These are phyloP conservation scores for Rhinocladiella similis DNA, from an alignment of 2,329 filamentous ascomycete species.

Conservation along the genomic window DNA sequence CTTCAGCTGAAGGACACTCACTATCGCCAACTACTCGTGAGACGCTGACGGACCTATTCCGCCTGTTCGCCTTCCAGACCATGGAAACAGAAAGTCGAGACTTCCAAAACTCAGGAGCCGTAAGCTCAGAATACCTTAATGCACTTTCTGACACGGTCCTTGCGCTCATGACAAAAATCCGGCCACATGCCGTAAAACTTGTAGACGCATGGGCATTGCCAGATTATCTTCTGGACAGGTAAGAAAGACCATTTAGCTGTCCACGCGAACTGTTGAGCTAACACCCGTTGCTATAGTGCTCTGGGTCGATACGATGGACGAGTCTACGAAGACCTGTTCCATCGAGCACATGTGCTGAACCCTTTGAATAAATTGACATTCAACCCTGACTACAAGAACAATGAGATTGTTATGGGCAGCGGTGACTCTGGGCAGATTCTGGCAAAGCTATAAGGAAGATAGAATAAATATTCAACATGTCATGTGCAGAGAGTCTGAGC, in stretches of 20 bases:
- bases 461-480: too few species aligned
- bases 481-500: too few species aligned
- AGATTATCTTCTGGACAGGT: conserved; percentile 69
- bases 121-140: conserved; percentile 50
- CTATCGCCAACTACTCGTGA: conserved; percentile 46
- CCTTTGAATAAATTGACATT: conserved; percentile 52
- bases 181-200: conserved; percentile 69
- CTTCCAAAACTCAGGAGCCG: conserved; percentile 69
- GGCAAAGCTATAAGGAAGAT: conserved; percentile 12
- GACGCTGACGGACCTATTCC: conserved; percentile 66
- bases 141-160: conserved; percentile 42
- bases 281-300: conserved; percentile 45
- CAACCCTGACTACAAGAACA: conserved; percentile 44
- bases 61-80: conserved; percentile 63
- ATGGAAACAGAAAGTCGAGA: conserved; percentile 57
- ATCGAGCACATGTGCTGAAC: conserved; percentile 52
- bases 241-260: too few species aligned
- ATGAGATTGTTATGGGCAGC: conserved; percentile 63
- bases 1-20: conserved; percentile 43
- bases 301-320: conserved; percentile 52
- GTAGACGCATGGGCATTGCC: conserved; percentile 75
- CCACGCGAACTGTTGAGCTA: background rate
- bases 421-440: conserved; percentile 22
- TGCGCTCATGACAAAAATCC: conserved; percentile 67
- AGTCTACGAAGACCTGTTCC: conserved; percentile 55